Base-by-base conservation (phyloP, 192 early-diverging fungal genomes). In the Coemansia sp. region DNA sequence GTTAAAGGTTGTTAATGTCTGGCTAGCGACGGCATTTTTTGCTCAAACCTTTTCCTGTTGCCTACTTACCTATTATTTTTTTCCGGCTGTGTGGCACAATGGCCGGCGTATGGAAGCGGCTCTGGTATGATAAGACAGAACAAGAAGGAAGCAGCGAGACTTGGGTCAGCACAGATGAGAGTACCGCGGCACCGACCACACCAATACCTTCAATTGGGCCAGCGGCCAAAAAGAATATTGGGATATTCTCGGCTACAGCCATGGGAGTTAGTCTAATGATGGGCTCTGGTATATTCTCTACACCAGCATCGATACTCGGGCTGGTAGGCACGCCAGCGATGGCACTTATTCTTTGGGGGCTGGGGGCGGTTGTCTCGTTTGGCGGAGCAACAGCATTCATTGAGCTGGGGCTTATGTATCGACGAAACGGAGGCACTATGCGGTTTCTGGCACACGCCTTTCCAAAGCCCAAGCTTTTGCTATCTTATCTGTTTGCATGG, bases 321-420 rank as follows among this genome's bases (percentile, higher is more conserved):
- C 76, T 87, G 22, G 83, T 86, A 0, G 88, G 88, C 51, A 86
- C 89, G 4, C 85, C 88, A 9, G 87, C 87, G 5, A 88, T 87
- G 64, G 86, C 91, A 10, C 72, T 93, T 6, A 70, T 92, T 39
- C 80, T 93, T n/a, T 93, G 92, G 92, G 76, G 87, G 17, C 63
- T 88, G 11, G 89, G 89, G 32, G 91, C 87, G 5, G 63, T 93
- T 25, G 74, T 94, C 51, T 90, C 94, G 3, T 87, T 93, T 58
- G 84, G 87, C 11, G 96, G 96, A 32, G 91, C 89, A 0, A 79
- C 92, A 14, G 92, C 91, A 59, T 98, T 96, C 70, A 90, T 92
- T 10, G 96, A 98, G 74, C 79, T 98, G 23, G 96, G 96, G 0
- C 84, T 94, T 36, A 91, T 90, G 80, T 85, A 93, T 55, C 92